Conservation (phyloP, 495 filamentous ascomycete species). For the Amphirosellinia nigrospora region DNA sequence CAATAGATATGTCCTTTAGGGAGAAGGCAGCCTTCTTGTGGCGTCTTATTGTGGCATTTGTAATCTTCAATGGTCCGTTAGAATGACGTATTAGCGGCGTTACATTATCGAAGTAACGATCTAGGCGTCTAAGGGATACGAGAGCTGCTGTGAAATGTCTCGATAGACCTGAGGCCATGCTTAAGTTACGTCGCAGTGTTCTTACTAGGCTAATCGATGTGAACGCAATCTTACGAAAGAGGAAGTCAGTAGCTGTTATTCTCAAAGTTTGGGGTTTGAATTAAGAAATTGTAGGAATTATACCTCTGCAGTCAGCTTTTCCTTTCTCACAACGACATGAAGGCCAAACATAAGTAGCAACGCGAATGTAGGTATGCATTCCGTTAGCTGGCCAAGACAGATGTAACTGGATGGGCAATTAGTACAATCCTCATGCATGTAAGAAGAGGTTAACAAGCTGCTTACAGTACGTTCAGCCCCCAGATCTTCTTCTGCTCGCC, state of each 20-base stretch:
- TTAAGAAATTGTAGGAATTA: background rate
- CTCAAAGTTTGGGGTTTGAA: background rate
- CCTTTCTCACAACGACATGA: conserved; percentile 49
- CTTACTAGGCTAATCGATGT: conserved; percentile 54
- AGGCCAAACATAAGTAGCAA: conserved; percentile 53
- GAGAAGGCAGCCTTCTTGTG: conserved; percentile 52
- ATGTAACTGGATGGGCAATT: conserved; percentile 30
- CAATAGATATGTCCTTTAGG: conserved; percentile 52
- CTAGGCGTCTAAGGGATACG: conserved; percentile 54
- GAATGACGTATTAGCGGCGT: conserved; percentile 48
- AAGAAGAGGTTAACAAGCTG: conserved; percentile 25
- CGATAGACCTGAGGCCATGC: conserved; percentile 47
- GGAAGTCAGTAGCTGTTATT: background rate
- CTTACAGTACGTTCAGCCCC: conserved; percentile 49
- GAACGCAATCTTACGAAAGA: conserved; percentile 44
- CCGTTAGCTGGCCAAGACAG: conserved; percentile 41
- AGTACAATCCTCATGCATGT: background rate
- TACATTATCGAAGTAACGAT: conserved; percentile 52
- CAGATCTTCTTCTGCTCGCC: conserved; percentile 57
- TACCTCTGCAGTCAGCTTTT: conserved; percentile 49
- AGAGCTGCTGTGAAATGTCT: conserved; percentile 47
- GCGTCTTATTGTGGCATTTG: conserved; percentile 53
- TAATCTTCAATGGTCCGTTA: conserved; percentile 47
- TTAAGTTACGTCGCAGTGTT: conserved; percentile 50
- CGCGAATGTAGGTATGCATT: conserved; percentile 49